Evolutionary conservation across 1,284 basidiomycete species (phyloP), one percentile per base, ranked within the genome.

Genomic region (Kalmanozyma brasiliensis): DNA sequence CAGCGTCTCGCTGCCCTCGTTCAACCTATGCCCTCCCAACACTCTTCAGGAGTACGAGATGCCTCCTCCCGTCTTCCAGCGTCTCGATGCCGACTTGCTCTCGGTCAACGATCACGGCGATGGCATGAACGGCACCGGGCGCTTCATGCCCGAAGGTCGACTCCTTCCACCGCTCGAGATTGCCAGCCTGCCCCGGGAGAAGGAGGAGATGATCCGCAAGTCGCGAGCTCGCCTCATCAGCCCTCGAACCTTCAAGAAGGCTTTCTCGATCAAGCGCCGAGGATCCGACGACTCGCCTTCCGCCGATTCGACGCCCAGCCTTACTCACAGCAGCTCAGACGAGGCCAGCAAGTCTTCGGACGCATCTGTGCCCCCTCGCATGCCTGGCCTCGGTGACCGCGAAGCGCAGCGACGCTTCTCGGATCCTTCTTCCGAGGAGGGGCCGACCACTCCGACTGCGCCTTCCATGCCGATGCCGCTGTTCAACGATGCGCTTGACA

Each of bases 241-340:
- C 56, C 66, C 66, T 9, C 38, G 51, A 34, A 35, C 52, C n/a
- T 57, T 69, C 51, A 69, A 42, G 26, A 69, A 56, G 56, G 51
- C 66, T n/a, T 64, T 69, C 19, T 49, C 53, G 30, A 53, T 62
- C 46, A 66, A 46, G 38, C 52, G 40, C 35, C 60, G 57, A 5
- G 52, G 51, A 22, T 49, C 56, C 3, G 23, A 37, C 10, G 60
- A 33, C 36, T 53, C 61, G 16, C 49, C 22, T 19, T 41, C 46
- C 20, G 22, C 13, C 35, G 49, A 36, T 33, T 57, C 52, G 17
- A 49, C 64, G 32, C 45, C 64, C 2, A 61, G 45, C 52, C 24
- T 61, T 9, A 30, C 24, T 30, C 57, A 58, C 55, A 53, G 61
- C 55, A 64, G 61, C 37, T 64, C 51, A 1, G 55, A 64, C 35